These are phyloP conservation scores for Cordia subcordata DNA, from an alignment of 257 asterid genomes.

Conservation along the genomic window DNA sequence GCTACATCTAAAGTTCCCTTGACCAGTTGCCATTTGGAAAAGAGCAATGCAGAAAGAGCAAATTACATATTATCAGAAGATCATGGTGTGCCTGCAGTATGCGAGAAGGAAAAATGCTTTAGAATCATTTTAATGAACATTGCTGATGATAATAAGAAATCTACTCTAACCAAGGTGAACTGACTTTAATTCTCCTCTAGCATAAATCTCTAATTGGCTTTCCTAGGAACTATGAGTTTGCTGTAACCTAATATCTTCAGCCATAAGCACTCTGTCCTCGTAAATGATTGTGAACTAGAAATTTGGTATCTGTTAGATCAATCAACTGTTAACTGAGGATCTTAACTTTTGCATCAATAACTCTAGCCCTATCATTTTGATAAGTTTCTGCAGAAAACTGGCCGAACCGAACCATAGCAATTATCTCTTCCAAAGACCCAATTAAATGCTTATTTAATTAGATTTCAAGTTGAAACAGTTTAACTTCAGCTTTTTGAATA, in stretches of 20 bases:
- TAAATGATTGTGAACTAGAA: too few species aligned
- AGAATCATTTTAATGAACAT: conserved; percentile 84
- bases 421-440: neutral
- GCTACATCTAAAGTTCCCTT: conserved; percentile 18
- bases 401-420: neutral
- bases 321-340: too few species aligned
- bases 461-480: neutral
- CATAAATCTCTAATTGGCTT: too few species aligned
- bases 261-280: too few species aligned
- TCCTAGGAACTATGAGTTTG: too few species aligned
- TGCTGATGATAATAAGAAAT: conserved; percentile 72
- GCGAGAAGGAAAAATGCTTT: conserved; percentile 20
- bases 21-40: conserved; percentile 25
- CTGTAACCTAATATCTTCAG: too few species aligned
- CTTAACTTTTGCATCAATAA: too few species aligned
- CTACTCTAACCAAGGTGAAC: conserved; percentile 68
- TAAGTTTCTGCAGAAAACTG: neutral
- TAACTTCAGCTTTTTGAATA: too few species aligned
- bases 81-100: conserved; percentile 16
- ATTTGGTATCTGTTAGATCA: too few species aligned
- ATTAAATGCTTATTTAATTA: neutral
- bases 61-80: conserved; percentile 26
- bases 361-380: too few species aligned
- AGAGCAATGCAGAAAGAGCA: conserved; percentile 28
- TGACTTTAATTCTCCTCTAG: too few species aligned